phyloP scores from a whole-genome alignment of 345 rosid species.

The Gossypium stocksii region DNA sequence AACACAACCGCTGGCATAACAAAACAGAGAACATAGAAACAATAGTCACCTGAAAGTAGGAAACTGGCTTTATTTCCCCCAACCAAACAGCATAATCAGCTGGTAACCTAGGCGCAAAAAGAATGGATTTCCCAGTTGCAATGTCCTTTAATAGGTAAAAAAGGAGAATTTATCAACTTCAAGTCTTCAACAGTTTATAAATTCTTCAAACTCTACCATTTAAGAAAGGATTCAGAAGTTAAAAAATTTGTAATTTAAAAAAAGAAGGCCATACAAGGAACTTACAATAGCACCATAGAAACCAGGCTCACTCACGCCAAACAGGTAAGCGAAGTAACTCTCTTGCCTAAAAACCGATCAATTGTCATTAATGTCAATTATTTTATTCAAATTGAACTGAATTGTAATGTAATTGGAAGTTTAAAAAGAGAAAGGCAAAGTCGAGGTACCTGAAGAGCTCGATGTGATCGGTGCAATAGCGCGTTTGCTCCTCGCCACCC shows the following conservation, averaged over 20 bases:
- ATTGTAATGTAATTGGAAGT: not conserved
- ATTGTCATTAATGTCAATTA: not conserved
- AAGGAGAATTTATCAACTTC: not conserved
- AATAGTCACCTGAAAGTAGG: constrained; percentile 53
- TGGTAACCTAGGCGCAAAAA: constrained; percentile 78
- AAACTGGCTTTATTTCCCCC: constrained; percentile 71
- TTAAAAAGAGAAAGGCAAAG: not conserved
- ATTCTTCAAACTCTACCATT: not conserved
- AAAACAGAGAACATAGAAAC: not conserved
- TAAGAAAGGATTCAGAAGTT: not conserved
- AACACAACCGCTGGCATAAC: not conserved
- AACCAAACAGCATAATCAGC: constrained; percentile 74
- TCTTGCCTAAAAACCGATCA: constrained; percentile 12
- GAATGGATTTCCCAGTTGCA: constrained; percentile 68
- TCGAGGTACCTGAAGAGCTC: constrained; percentile 74
- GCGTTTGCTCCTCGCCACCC: constrained; percentile 86
- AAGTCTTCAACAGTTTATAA: not conserved
- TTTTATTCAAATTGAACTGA: not conserved
- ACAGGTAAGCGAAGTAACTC: constrained; percentile 82
- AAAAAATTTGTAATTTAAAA: not conserved
- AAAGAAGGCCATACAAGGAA: constrained; percentile 6
- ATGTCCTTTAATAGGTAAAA: constrained; percentile 51
- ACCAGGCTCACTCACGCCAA: constrained; percentile 87
- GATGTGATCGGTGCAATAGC: constrained; percentile 84
- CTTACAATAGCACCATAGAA: constrained; percentile 89